Evolutionary conservation across 805 yeast species (phyloP).

Genomic region (Candida khao-thaluensis): DNA sequence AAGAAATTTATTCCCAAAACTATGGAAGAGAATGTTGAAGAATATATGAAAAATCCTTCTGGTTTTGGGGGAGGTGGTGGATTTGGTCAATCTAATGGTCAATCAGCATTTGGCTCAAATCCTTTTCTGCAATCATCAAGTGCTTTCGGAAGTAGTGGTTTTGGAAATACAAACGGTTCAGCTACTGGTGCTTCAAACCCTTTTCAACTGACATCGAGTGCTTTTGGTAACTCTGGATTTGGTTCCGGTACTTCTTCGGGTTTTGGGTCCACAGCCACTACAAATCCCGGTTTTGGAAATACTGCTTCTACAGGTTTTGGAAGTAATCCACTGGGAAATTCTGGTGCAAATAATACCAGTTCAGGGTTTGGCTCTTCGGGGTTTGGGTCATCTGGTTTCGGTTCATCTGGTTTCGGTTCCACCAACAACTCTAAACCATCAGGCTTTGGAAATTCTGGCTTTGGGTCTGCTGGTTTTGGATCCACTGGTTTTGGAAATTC

Average conservation of each 20-base stretch:
- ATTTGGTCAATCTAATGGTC: slow-evolving; percentile 17
- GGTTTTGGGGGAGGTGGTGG: slow-evolving; percentile 13
- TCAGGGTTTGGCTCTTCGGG: slow-evolving; percentile 12
- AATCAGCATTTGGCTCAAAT: slow-evolving; percentile 13
- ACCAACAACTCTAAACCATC: slow-evolving; percentile 5
- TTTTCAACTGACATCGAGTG: not conserved
- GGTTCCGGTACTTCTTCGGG: slow-evolving; percentile 9
- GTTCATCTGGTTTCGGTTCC: slow-evolving; percentile 14
- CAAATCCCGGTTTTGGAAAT: slow-evolving; percentile 7
- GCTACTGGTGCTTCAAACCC: slow-evolving; percentile 2
- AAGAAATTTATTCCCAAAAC: slow-evolving; percentile 31
- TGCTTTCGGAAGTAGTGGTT: slow-evolving; percentile 13
- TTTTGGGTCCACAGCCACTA: slow-evolving; percentile 14
- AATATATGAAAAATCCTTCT: slow-evolving; percentile 14
- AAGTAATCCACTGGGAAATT: slow-evolving; percentile 3
- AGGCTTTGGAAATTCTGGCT: slow-evolving; percentile 14
- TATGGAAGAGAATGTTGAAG: slow-evolving; percentile 28
- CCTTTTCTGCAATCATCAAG: slow-evolving; percentile 13
- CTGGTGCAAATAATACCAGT: slow-evolving; percentile 8
- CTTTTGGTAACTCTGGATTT: slow-evolving; percentile 4
- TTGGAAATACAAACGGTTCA: slow-evolving; percentile 13
- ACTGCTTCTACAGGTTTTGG: slow-evolving; percentile 17
- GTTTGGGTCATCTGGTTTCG: too few species aligned
- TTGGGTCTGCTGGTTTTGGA: slow-evolving; percentile 17
- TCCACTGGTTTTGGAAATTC: slow-evolving; percentile 7